A percentile compares a stretch with the other conserved stretches of the same genome.
Conservation (phyloP, 371 early-diverging fungal species). For the Zopfochytrium polystomum region DNA sequence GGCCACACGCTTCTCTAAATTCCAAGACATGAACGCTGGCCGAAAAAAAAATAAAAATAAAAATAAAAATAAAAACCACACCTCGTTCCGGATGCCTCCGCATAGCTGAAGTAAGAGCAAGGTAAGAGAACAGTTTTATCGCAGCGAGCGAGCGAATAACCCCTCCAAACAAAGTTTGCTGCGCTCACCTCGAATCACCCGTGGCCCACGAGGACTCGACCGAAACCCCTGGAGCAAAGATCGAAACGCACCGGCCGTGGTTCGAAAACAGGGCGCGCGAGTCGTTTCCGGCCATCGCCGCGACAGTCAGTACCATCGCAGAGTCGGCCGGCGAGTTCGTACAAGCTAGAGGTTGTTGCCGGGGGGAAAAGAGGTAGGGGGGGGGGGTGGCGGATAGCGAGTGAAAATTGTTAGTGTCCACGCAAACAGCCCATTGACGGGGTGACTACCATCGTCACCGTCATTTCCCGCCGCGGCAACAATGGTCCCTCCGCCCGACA, state of each 20-base stretch:
- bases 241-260: constrained; percentile 75
- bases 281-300: constrained; percentile 57
- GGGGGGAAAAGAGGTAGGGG: neutral
- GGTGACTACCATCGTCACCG: neutral
- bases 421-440: no score
- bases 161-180: no score
- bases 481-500: constrained; percentile 33
- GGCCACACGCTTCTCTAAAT: constrained; percentile 1
- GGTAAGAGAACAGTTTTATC: no score
- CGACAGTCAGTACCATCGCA: constrained; percentile 47
- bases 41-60: no score
- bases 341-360: neutral
- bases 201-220: constrained; percentile 53
- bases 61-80: no score
- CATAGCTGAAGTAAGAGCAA: no score
- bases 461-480: neutral
- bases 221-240: constrained; percentile 87
- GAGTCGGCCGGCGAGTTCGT: neutral
- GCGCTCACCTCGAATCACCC: no score
- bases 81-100: neutral
- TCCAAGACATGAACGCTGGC: constrained; percentile 1
- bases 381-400: neutral
- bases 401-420: no score
- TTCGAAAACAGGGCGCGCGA: constrained; percentile 66
- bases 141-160: no score